These are phyloP conservation scores for Vaccinium vitisidaea DNA, from an alignment of 148 eudicot genomes.

Conservation along the genomic window DNA sequence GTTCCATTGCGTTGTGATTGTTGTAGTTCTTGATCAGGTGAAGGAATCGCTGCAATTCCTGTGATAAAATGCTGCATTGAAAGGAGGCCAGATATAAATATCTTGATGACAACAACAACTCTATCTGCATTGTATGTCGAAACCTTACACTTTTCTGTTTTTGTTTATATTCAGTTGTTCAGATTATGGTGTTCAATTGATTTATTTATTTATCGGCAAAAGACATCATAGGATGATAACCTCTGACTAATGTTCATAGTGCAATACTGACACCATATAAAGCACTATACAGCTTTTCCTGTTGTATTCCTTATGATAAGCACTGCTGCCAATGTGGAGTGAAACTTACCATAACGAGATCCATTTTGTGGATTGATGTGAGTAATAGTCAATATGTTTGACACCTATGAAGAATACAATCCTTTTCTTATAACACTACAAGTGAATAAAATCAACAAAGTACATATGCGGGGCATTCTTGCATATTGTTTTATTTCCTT, in stretches of 20 bases:
- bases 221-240: neutral
- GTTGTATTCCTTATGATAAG: neutral
- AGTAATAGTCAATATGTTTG: neutral
- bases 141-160: neutral
- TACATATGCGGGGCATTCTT: neutral
- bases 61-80: conserved; percentile 60
- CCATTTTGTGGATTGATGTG: neutral
- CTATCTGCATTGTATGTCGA: conserved; percentile 73
- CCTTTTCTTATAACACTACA: neutral
- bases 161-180: conserved; percentile 7
- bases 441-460: conserved; percentile 7
- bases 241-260: neutral
- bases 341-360: too few relatives aligned
- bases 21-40: conserved; percentile 44
- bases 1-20: neutral
- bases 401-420: neutral
- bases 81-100: conserved; percentile 66
- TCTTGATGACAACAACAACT: conserved; percentile 87
- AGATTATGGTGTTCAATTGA: neutral
- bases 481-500: neutral
- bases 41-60: conserved; percentile 85
- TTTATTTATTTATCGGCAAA: neutral
- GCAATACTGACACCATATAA: neutral
- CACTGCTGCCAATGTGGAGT: neutral
- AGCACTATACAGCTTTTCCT: neutral